Conservation (phyloP, 148 eudicot genomes). For the Selenicereus undatus region DNA sequence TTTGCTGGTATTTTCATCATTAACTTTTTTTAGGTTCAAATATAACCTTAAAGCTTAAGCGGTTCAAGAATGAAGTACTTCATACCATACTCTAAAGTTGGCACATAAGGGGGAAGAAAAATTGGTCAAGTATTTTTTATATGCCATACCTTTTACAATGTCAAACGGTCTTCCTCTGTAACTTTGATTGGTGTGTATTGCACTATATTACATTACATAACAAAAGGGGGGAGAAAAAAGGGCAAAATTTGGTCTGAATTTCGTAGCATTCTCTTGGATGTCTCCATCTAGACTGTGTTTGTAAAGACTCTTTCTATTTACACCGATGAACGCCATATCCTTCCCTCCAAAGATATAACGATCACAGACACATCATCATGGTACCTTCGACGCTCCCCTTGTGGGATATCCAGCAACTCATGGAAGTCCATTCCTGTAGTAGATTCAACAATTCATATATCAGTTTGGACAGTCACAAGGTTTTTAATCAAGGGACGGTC, state of each 20-base stretch:
- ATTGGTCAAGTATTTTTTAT: neutral
- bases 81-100: too few relatives aligned
- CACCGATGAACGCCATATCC: conserved; percentile 84
- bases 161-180: neutral
- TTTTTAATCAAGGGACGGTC: too few relatives aligned
- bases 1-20: neutral
- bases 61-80: too few relatives aligned
- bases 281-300: neutral
- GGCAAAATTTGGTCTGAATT: conserved; percentile 21
- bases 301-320: conserved; percentile 30
- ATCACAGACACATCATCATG: conserved; percentile 93
- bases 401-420: conserved; percentile 92
- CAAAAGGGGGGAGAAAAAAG: neutral
- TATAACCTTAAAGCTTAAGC: too few relatives aligned
- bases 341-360: conserved; percentile 85
- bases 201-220: neutral
- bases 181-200: neutral
- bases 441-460: neutral
- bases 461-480: neutral
- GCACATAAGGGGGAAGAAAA: neutral
- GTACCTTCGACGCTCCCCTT: conserved; percentile 90
- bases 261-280: conserved; percentile 7
- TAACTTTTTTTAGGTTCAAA: too few relatives aligned
- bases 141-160: neutral
- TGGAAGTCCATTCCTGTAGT: conserved; percentile 47